Base-by-base conservation (phyloP, 169 alveolate species). In the Prorocentrum cordatum region DNA sequence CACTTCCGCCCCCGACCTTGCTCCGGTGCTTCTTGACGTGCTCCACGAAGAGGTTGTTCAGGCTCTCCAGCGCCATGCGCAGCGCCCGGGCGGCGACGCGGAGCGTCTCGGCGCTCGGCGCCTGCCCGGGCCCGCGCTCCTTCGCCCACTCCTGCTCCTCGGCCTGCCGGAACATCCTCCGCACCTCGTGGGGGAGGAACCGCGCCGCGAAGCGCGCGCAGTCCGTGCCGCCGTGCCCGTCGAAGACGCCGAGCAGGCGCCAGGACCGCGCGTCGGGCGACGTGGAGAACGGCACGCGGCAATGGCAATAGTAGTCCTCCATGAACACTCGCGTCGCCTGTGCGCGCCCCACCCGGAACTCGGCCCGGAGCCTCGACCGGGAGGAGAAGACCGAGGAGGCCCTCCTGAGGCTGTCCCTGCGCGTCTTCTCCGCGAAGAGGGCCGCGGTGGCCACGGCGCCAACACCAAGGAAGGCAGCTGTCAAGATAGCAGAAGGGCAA, bases 201-300 rank as follows among this genome's bases (percentile, higher is more conserved):
- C 50, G 90, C 16, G 90, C 90, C 0, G 90, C 90, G 27, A 80
- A 80, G 59, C 62, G 45, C 27, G 90, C 77, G 38, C 90, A 80
- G 70, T 62, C 77, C 80, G 26, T 36, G 35, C 90, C 90, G 2
- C 90, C 90, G 61, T 80, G 90, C 31, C 90, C 90, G 35, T 80
- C 90, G 38, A 80, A 80, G 32, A 80, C 62, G 59, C 90, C 90
- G n/a, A 80, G 29, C 33, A 80, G 62, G 27, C 90, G 59, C 90
- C 90, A 80, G 35, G 75, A 35, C 31, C 88, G 38, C 0, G 75
- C 88, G 2, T 72, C 86, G 5, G 36, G 20, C 45, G n/a, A 73
- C 16, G 27, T 32, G 4, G 22, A 45, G 75, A 72, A 77, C 1
- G 75, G 73, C 12, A 77, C 59, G 36, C 88, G 88, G 47, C 75